Conservation (phyloP, 2,329 filamentous ascomycete species). For the Pseudocercospora vitis region DNA sequence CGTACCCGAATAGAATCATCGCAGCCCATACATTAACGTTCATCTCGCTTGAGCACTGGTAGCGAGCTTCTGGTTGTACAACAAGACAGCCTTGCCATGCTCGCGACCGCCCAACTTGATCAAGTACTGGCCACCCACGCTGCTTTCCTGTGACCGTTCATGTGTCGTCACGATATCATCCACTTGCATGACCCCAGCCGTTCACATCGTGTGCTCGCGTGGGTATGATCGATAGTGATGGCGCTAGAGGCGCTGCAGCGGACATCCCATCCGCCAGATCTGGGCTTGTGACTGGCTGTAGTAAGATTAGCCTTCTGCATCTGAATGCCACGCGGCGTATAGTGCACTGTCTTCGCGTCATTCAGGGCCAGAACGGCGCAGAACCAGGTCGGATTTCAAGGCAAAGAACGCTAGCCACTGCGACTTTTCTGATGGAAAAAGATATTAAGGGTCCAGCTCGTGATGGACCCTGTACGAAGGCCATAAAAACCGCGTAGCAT, state of each 20-base stretch:
- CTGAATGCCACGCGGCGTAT: conserved; percentile 2
- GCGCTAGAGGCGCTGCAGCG: conserved; percentile 1
- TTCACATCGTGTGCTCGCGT: neutral
- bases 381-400: neutral
- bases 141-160: neutral
- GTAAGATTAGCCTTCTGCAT: neutral
- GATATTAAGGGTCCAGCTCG: neutral
- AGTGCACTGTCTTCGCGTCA: neutral
- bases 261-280: neutral
- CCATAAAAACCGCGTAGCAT: neutral
- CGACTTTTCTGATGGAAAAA: neutral
- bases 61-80: neutral
- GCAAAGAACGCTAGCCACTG: neutral
- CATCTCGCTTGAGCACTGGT: neutral
- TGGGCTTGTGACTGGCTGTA: neutral
- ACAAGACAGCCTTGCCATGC: neutral
- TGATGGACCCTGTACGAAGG: neutral
- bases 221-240: neutral
- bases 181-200: neutral
- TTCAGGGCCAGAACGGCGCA: neutral
- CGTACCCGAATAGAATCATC: neutral
- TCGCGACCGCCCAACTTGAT: neutral
- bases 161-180: conserved; percentile 3
- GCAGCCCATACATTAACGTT: neutral
- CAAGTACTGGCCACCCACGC: neutral